Evolutionary conservation across 768 basidiomycete species (phyloP), one percentile per base, ranked within the genome.

Genomic region (Naganishia kalamii): DNA sequence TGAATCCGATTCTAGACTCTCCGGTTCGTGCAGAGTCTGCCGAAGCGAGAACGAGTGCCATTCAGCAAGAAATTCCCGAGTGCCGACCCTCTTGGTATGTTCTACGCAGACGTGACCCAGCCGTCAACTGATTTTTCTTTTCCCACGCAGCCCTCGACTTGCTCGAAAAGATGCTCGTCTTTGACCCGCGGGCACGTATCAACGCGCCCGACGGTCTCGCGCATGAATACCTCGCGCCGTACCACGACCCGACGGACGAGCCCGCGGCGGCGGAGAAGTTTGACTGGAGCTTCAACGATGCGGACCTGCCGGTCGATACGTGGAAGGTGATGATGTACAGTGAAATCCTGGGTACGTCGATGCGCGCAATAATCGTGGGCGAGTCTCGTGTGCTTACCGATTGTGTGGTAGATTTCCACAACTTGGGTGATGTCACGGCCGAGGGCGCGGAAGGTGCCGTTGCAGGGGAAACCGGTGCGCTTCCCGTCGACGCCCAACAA

Each of bases 301-400:
- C 96, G 21, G 96, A 99, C 78, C 82, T 99, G 48, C 96, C 96
- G 0, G 89, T 98, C 12, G 96, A 99, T 74, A 94, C 91, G 0
- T 99, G 96, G 96, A 98, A 97, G 80, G 94, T 96, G 75, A 99
- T 99, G 96, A 99, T 99, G 94, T 98, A 98, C 82, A 89, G 87
- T 72, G 94, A 99, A 80, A 98, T 97, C 69, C 82, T 97, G 13
- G 92, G 92, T 92, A 73, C 68, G 87, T 79, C 4, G 8, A 15
- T 41, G 27, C 17, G 29, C 17, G 19, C 17, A 19, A 46, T 15
- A 12, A n/a, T 17, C 25, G 19, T 21, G 50, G n/a, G 5, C 21
- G 17, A 29, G 30, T 25, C 40, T 19, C n/a, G 7, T 21, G 23
- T 13, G 4, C 47, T 19, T 33, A 48, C 47, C 27, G 5, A 51